A percentile compares a stretch with the other conserved stretches of the same genome.
Conservation (phyloP, 1,284 basidiomycete species). For the Meripilus lineatus region DNA sequence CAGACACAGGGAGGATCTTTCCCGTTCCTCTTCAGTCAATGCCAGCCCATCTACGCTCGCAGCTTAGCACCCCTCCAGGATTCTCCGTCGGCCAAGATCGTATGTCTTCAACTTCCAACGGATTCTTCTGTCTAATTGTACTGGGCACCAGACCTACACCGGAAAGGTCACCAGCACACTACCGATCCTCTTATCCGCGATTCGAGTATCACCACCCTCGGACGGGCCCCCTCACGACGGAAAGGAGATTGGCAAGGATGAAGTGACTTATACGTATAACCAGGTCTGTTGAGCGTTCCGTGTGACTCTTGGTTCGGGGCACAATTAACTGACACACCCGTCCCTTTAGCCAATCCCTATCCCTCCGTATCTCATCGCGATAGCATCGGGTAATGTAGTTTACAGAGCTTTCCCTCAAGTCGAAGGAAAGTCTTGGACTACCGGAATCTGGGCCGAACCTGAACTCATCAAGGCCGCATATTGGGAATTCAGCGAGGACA, state of each 20-base stretch:
- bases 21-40: slow-evolving; percentile 93
- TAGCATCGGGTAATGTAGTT: slow-evolving; percentile 80
- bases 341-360: slow-evolving; percentile 70
- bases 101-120: slow-evolving; percentile 26
- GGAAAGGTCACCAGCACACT: slow-evolving; percentile 73
- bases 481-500: slow-evolving; percentile 88
- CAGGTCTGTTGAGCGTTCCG: slow-evolving; percentile 45
- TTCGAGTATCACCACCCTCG: slow-evolving; percentile 70
- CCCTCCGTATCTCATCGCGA: slow-evolving; percentile 84
- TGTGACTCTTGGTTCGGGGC: background rate
- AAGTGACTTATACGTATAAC: slow-evolving; percentile 61
- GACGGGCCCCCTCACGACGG: slow-evolving; percentile 62
- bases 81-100: slow-evolving; percentile 72
- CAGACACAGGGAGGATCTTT: slow-evolving; percentile 88
- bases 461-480: slow-evolving; percentile 74
- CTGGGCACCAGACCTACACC: slow-evolving; percentile 58
- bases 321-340: background rate
- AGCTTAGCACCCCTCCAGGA: slow-evolving; percentile 81
- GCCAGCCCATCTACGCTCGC: slow-evolving; percentile 88
- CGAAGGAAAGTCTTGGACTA: slow-evolving; percentile 68
- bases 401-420: slow-evolving; percentile 63
- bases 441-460: slow-evolving; percentile 89
- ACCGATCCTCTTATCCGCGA: slow-evolving; percentile 81
- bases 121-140: background rate
- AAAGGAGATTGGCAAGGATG: slow-evolving; percentile 65